Conservation (phyloP, 1,139 yeast genomes). For the Candida pseudocylindracea region DNA sequence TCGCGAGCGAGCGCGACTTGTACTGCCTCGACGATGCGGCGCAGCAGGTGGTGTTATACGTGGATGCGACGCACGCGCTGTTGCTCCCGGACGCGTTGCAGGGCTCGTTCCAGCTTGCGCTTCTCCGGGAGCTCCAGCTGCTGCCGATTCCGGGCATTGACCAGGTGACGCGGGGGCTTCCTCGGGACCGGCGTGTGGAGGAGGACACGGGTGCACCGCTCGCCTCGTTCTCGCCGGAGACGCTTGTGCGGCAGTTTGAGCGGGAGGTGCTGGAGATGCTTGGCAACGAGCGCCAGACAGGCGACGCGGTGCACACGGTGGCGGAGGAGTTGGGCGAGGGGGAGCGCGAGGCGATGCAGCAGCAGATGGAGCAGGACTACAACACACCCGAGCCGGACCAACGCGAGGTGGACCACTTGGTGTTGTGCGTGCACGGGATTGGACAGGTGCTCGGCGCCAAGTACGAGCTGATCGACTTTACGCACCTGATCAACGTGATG, state of each 20-base stretch:
- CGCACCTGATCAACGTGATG: constrained; percentile 60
- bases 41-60: constrained; percentile 10
- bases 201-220: too few relatives aligned
- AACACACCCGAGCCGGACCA: constrained; percentile 6
- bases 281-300: constrained; percentile 12
- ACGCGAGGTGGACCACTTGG: constrained; percentile 53
- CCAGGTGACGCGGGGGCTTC: too few relatives aligned
- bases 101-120: too few relatives aligned
- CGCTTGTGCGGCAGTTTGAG: constrained; percentile 13
- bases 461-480: constrained; percentile 66
- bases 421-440: constrained; percentile 80
- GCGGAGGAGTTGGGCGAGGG: background rate
- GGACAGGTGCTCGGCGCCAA: constrained; percentile 75
- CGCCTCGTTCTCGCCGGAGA: constrained; percentile 3
- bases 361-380: background rate
- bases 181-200: too few relatives aligned
- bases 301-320: constrained; percentile 4
- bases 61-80: too few relatives aligned
- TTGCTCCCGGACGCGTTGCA: too few relatives aligned
- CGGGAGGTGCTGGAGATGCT: constrained; percentile 16
- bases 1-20: constrained; percentile 1
- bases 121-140: too few relatives aligned
- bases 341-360: too few relatives aligned
- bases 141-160: too few relatives aligned
- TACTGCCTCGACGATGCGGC: constrained; percentile 3